Evolutionary conservation across 768 basidiomycete species (phyloP).

Genomic region (Cubamyces sp.): DNA sequence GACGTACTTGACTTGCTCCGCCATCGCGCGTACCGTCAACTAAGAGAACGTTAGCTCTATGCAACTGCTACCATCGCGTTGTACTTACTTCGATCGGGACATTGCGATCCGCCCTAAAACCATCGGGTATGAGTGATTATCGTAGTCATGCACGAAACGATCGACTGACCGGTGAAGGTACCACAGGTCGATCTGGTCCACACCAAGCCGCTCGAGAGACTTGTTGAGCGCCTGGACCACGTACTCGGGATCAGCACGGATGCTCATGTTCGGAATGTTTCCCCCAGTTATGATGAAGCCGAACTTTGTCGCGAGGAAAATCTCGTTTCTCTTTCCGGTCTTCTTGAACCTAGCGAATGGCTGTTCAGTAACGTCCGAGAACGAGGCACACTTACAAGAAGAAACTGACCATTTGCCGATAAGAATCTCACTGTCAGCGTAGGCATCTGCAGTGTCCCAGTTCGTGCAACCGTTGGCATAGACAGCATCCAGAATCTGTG

Average conservation of each 20-base stretch:
- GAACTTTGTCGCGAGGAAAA: slow-evolving; percentile 69
- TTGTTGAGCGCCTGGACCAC: slow-evolving; percentile 41
- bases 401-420: slow-evolving; percentile 43
- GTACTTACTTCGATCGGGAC: slow-evolving; percentile 32
- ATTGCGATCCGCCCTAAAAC: slow-evolving; percentile 27
- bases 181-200: slow-evolving; percentile 44
- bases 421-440: slow-evolving; percentile 45
- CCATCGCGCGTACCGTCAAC: slow-evolving; percentile 32
- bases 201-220: slow-evolving; percentile 44
- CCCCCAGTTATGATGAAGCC: slow-evolving; percentile 38
- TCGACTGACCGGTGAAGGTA: slow-evolving; percentile 42
- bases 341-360: slow-evolving; percentile 47
- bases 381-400: background rate
- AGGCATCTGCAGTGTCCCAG: slow-evolving; percentile 50
- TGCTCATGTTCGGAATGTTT: background rate
- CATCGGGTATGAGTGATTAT: slow-evolving; percentile 11
- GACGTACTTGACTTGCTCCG: slow-evolving; percentile 34
- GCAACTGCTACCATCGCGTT: background rate
- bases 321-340: slow-evolving; percentile 53
- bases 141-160: slow-evolving; percentile 12
- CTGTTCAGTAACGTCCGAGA: too few relatives aligned
- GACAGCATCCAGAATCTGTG: slow-evolving; percentile 46
- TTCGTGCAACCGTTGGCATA: slow-evolving; percentile 44
- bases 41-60: background rate
- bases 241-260: slow-evolving; percentile 46